Evolutionary conservation across 2,329 filamentous ascomycete species (phyloP).

Genomic region (Blumeria graminis): DNA sequence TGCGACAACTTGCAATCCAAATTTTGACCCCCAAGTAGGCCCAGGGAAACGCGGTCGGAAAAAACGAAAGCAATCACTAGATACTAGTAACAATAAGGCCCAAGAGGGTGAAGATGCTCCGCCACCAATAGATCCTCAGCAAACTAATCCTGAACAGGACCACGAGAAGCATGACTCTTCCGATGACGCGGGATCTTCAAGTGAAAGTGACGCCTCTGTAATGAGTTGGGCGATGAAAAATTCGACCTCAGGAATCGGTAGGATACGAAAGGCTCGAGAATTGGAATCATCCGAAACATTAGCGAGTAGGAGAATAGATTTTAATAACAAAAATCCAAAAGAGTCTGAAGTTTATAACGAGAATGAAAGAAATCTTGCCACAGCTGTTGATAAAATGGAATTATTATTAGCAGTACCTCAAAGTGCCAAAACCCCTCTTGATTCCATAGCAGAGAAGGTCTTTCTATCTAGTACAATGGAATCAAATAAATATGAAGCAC

Average conservation of each 20-base stretch:
- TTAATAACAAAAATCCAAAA: conserved; percentile 3
- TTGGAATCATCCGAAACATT: neutral
- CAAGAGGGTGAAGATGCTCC: neutral
- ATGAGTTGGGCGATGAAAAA: conserved; percentile 4
- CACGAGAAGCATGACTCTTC: conserved; percentile 1
- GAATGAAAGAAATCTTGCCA: conserved; percentile 2
- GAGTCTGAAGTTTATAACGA: conserved; percentile 3
- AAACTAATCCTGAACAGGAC: neutral
- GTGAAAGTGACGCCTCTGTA: conserved; percentile 4
- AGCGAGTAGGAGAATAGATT: neutral
- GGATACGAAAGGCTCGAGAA: neutral
- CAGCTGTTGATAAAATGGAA: neutral
- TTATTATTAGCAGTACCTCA: neutral
- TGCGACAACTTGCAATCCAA: conserved; percentile 14
- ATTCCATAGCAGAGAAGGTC: neutral
- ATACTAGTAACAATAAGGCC: neutral
- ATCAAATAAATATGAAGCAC: conserved; percentile 3
- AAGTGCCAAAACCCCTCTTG: neutral
- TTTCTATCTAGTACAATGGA: neutral
- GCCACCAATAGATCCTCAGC: neutral
- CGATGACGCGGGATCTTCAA: conserved; percentile 1
- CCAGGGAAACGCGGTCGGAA: conserved; percentile 1
- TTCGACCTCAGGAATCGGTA: neutral
- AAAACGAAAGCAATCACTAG: neutral
- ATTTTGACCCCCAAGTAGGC: conserved; percentile 6